Conservation (phyloP, 1,139 yeast genomes). For the Protomyces arabidopsidicola region DNA sequence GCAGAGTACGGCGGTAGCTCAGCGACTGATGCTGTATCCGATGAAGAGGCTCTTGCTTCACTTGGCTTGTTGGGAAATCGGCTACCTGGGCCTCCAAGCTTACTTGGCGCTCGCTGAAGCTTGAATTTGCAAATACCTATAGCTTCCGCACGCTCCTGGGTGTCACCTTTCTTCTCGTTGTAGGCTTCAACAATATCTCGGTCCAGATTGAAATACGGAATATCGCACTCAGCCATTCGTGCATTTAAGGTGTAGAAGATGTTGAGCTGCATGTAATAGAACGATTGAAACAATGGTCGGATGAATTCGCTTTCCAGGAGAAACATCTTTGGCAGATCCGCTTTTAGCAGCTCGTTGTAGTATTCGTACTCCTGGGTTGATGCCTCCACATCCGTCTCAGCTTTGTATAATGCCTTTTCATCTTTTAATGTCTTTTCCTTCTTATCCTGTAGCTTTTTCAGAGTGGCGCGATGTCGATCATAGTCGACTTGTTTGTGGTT, state of each 20-base stretch:
- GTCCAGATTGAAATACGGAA: slow-evolving; percentile 81
- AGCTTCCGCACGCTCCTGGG: slow-evolving; percentile 82
- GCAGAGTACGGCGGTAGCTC: slow-evolving; percentile 25
- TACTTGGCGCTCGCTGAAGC: slow-evolving; percentile 44
- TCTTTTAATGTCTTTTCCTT: slow-evolving; percentile 80
- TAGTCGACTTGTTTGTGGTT: slow-evolving; percentile 92
- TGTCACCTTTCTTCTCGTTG: slow-evolving; percentile 73
- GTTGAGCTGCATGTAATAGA: slow-evolving; percentile 96
- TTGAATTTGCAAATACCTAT: slow-evolving; percentile 86
- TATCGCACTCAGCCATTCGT: slow-evolving; percentile 91
- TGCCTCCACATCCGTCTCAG: slow-evolving; percentile 81
- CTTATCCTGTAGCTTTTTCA: slow-evolving; percentile 70
- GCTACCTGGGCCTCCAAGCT: slow-evolving; percentile 13
- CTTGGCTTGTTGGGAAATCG: slow-evolving; percentile 17
- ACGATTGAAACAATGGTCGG: slow-evolving; percentile 84
- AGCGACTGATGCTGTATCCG: slow-evolving; percentile 14
- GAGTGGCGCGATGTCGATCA: slow-evolving; percentile 71
- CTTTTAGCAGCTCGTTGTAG: slow-evolving; percentile 88
- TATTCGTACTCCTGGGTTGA: slow-evolving; percentile 96
- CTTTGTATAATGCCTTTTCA: slow-evolving; percentile 81
- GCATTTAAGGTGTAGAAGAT: slow-evolving; percentile 87
- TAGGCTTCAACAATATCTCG: slow-evolving; percentile 76
- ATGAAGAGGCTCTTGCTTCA: slow-evolving; percentile 11
- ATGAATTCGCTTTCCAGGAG: slow-evolving; percentile 86
- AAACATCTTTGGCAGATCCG: slow-evolving; percentile 80